Base-by-base conservation (phyloP, 164 flowering plant genomes). In the Magnolia officinalis region DNA sequence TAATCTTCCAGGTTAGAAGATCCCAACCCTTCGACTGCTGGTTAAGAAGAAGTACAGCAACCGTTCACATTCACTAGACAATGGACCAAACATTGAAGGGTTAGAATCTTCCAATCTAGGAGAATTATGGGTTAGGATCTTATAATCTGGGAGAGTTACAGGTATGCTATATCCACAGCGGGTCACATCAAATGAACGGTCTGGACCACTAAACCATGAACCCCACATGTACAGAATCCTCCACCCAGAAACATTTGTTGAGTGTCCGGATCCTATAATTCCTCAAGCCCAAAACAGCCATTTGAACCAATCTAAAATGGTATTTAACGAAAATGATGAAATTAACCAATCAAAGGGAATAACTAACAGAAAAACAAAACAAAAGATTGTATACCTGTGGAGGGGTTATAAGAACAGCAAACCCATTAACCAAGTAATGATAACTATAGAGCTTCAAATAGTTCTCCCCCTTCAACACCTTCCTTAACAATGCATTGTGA, bases 371-470 rank as follows among this genome's bases (percentile, higher is more conserved):
- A 18, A 37, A 37, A 37, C 45, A 37, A 37, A 37, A 37, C 45
- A 37, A 37, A 37, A 37, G 45, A 37, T 37, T 37, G 45, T 37
- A 29, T 84, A 96, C 99, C 99, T 96, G 99, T 75, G 81, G 86
- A 65, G 94, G 89, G 10, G 93, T 91, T 74, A 94, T 88, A 79
- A 92, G 89, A 76, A 90, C 96, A 52, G 98, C 91, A 86, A 96
- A 96, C 59, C 99, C 99, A 81, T 96, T 96, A 72, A 96, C 88
- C 86, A 96, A 88, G 89, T 90, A 91, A 79, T 89, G 97, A 82
- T 92, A 96, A 86, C 99, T 96, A 79, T 94, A 94, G 50, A 96
- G 83, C 83, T 96, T 96, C 74, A 94, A 79, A 88, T 94, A 96
- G 71, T 86, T 90, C 87, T 92, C 91, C 82, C 98, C 99, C 71